Evolutionary conservation across 176 grass and related monocot genomes (phyloP).

Genomic region (Avena eriantha): DNA sequence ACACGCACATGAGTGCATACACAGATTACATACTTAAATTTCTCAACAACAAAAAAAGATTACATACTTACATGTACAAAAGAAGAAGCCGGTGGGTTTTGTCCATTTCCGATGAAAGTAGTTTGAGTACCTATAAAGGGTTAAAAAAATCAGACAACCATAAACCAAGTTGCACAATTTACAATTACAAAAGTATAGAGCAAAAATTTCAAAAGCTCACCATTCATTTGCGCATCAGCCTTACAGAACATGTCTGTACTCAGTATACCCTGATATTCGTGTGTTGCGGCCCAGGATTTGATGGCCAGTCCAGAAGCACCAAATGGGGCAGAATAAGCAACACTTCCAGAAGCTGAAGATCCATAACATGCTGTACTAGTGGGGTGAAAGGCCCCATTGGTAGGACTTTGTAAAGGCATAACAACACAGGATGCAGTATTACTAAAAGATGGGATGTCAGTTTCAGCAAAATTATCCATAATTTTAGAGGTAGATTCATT

Average conservation of each 20-base stretch:
- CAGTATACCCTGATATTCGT: slow-evolving; percentile 27
- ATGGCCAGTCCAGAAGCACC: slow-evolving; percentile 1
- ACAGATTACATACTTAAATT: slow-evolving; percentile 44
- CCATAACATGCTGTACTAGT: slow-evolving; percentile 56
- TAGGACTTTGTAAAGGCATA: slow-evolving; percentile 99
- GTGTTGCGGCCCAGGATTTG: slow-evolving; percentile 13
- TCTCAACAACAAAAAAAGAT: no score
- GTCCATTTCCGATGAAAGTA: slow-evolving; percentile 42
- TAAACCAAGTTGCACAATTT: slow-evolving; percentile 11
- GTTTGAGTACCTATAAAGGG: slow-evolving; percentile 41
- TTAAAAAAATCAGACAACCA: slow-evolving; percentile 21
- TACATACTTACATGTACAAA: slow-evolving; percentile 55
- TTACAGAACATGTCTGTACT: slow-evolving; percentile 15
- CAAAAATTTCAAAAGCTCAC: slow-evolving; percentile 35
- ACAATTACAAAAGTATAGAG: background rate
- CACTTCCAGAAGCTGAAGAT: slow-evolving; percentile 48
- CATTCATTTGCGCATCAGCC: slow-evolving; percentile 36
- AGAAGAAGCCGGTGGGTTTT: slow-evolving; percentile 1
- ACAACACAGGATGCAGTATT: slow-evolving; percentile 75
- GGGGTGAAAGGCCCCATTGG: slow-evolving; percentile 61
- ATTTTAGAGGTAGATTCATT: slow-evolving; percentile 68
- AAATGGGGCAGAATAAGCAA: slow-evolving; percentile 49
- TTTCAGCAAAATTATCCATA: slow-evolving; percentile 75
- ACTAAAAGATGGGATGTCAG: slow-evolving; percentile 62
- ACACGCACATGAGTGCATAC: background rate